Percentiles rank a stretch among this genome's conserved stretches.
Conservation (phyloP, 176 grass and related monocot species). For the Ananas comosus region DNA sequence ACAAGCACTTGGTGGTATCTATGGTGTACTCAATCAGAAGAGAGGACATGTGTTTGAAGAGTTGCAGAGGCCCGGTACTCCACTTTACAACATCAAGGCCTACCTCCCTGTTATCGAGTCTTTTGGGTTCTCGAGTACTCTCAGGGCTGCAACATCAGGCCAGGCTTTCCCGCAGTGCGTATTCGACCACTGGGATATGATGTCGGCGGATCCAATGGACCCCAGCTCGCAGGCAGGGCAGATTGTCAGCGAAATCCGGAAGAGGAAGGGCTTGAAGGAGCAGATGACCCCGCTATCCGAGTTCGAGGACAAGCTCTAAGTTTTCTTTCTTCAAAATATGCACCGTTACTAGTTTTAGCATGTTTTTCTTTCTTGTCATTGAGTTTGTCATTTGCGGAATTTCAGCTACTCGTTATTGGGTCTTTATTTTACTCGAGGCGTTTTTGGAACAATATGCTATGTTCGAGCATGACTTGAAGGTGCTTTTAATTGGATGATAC, state of each 20-base stretch:
- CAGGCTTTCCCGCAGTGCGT: conserved; percentile 56
- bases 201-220: conserved; percentile 56
- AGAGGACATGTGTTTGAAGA: conserved; percentile 55
- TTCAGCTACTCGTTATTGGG: background rate
- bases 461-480: too few species aligned
- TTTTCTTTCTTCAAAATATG: background rate
- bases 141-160: conserved; percentile 51
- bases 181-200: conserved; percentile 70
- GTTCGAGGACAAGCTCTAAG: conserved; percentile 60
- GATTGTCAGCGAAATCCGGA: conserved; percentile 39
- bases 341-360: background rate
- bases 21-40: conserved; percentile 30
- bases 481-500: too few species aligned
- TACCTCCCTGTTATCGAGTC: conserved; percentile 55
- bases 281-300: conserved; percentile 69
- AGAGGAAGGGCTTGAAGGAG: conserved; percentile 62
- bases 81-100: conserved; percentile 31
- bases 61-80: conserved; percentile 46
- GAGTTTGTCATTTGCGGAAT: background rate
- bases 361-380: background rate
- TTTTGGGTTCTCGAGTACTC: conserved; percentile 30
- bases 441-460: background rate
- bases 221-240: conserved; percentile 16
- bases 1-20: conserved; percentile 28
- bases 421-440: background rate